Evolutionary conservation across 2,329 filamentous ascomycete species (phyloP).

Genomic region (Verticillium alfalfae): DNA sequence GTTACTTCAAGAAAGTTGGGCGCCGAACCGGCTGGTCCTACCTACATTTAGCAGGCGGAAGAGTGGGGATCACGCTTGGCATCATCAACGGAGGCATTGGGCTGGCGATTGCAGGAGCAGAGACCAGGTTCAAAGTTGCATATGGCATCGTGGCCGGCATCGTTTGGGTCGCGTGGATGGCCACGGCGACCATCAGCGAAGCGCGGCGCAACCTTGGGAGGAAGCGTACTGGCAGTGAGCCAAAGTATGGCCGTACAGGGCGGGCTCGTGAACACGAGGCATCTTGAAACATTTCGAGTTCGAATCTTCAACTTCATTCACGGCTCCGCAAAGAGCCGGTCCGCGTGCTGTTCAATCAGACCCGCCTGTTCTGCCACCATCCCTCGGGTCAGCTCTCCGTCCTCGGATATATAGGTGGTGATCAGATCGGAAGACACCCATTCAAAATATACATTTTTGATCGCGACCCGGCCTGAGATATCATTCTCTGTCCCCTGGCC

Average conservation of each 20-base stretch:
- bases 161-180: constrained; percentile 30
- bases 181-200: constrained; percentile 23
- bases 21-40: constrained; percentile 34
- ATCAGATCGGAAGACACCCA: constrained; percentile 48
- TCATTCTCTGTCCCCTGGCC: constrained; percentile 6
- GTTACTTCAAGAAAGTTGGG: constrained; percentile 26
- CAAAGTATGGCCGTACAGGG: too few species aligned
- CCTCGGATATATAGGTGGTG: constrained; percentile 49
- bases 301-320: constrained; percentile 12
- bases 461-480: constrained; percentile 17
- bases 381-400: constrained; percentile 33
- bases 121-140: constrained; percentile 19
- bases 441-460: constrained; percentile 54
- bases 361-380: constrained; percentile 34
- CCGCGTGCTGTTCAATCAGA: constrained; percentile 26
- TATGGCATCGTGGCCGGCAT: constrained; percentile 32
- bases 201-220: constrained; percentile 11
- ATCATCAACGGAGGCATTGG: constrained; percentile 41
- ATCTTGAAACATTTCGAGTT: neutral
- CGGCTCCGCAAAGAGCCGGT: constrained; percentile 35
- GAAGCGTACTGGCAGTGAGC: neutral
- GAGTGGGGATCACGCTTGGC: constrained; percentile 30
- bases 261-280: neutral
- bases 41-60: constrained; percentile 37
- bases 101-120: constrained; percentile 26